These are phyloP conservation scores for Scheffersomyces lignicola DNA, from an alignment of 1,139 yeast genomes.

Conservation along the genomic window DNA sequence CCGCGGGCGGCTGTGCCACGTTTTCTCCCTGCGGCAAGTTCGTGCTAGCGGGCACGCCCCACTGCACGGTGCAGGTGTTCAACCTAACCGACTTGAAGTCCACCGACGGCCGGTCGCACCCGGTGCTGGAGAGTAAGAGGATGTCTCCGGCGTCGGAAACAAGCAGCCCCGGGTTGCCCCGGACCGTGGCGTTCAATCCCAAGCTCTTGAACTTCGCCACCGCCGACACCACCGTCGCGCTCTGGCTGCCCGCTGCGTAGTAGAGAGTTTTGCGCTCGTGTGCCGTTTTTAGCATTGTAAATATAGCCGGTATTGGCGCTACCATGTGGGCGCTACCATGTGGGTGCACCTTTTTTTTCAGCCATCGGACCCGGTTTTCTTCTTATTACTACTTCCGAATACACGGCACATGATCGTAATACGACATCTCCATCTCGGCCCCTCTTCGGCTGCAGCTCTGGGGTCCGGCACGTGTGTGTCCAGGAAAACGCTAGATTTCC, in stretches of 20 bases:
- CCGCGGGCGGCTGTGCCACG: slow-evolving; percentile 60
- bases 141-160: background rate
- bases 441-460: no score
- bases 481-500: no score
- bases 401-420: no score
- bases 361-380: no score
- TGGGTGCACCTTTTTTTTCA: no score
- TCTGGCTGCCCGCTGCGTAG: slow-evolving; percentile 36
- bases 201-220: slow-evolving; percentile 74
- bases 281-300: no score
- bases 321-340: no score
- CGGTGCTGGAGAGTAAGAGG: slow-evolving; percentile 15
- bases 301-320: no score
- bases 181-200: slow-evolving; percentile 76
- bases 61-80: slow-evolving; percentile 61
- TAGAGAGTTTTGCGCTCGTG: no score
- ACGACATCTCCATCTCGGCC: no score
- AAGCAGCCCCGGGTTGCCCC: slow-evolving; percentile 44
- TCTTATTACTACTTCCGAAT: no score
- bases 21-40: slow-evolving; percentile 82
- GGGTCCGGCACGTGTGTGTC: no score
- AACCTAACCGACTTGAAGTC: slow-evolving; percentile 46
- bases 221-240: slow-evolving; percentile 60
- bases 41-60: slow-evolving; percentile 64
- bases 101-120: slow-evolving; percentile 23